Base-by-base conservation (phyloP, 805 yeast species). In the Kluyveromyces nonfermentans region DNA sequence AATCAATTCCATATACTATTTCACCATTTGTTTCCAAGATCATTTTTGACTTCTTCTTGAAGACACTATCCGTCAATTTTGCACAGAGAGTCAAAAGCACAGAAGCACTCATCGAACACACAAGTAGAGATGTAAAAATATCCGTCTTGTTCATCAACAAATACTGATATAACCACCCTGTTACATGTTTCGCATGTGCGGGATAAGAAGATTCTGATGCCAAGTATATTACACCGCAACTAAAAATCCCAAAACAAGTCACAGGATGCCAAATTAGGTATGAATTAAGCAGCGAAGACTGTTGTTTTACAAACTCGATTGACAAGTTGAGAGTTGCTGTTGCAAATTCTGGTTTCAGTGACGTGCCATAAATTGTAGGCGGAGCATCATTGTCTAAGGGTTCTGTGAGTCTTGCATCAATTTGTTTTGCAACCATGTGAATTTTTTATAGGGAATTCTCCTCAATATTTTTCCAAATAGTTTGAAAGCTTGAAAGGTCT, bases 321-420 rank as follows among this genome's bases (percentile, higher is more conserved):
- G 81, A 77, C 46, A 83, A 62, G 45, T 76, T 78, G 43, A 80
- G 55, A 1, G 81, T 75, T 9, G 84, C 84, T 36, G 75, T 74
- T 1, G 82, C 69, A 34, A 70, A 68, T 25, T 73, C 76, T 1
- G 89, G 89, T 6, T 65, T 67, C 41, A 85, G 65, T 2, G 62
- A 59, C 1, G 74, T 54, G 32, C 77, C 66, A 37, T 61, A 65
- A 33, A 84, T 74, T 1, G 74, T 74, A 9, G 86, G 69, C 14
- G 77, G 73, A 1, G 71, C 72, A 31, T 70, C 65, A 1, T 54
- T 61, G 46, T 78, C 74, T 43, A 84, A 60, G 6, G 88, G 86
- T 48, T 69, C 63, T 48, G 70, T 70, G 46, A 78, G 69, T 40
- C 73, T 68, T 17, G 76, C 72, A 20, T 72, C 73, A 37, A 73